Evolutionary conservation across 116 monocot genomes (phyloP).

Genomic region (Phalaenopsis hybrid): DNA sequence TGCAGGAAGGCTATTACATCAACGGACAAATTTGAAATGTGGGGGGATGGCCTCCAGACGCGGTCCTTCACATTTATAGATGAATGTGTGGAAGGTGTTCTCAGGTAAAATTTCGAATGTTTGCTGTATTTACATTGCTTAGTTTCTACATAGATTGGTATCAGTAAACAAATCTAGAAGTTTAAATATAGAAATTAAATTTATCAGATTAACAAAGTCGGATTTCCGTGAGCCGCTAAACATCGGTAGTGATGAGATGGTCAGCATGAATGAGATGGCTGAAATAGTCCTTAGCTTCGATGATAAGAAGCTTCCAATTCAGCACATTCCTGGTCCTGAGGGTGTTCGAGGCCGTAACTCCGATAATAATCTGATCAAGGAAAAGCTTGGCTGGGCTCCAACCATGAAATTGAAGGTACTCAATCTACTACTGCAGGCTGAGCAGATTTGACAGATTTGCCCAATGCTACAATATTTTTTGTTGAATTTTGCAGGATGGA

Average conservation of each 20-base stretch:
- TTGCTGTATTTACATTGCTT: neutral
- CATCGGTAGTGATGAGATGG: constrained; percentile 99
- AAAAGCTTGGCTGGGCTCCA: constrained; percentile 96
- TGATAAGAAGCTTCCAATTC: constrained; percentile 79
- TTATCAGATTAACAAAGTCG: constrained; percentile 83
- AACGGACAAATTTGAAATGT: constrained; percentile 50
- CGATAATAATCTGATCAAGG: constrained; percentile 88
- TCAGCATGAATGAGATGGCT: constrained; percentile 99
- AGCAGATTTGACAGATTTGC: neutral
- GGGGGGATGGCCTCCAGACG: constrained; percentile 67
- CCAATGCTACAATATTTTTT: neutral
- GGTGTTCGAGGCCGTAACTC: constrained; percentile 98
- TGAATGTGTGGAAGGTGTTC: constrained; percentile 59
- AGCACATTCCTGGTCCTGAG: constrained; percentile 98
- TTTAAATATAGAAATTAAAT: neutral
- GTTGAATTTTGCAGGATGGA: constrained; percentile 58
- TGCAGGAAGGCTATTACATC: constrained; percentile 50
- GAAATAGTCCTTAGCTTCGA: constrained; percentile 90
- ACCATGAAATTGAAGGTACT: constrained; percentile 90
- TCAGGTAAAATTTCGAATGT: constrained; percentile 23
- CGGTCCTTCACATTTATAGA: constrained; percentile 61
- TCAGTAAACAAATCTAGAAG: neutral
- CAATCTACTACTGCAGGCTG: neutral
- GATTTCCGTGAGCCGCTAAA: constrained; percentile 95
- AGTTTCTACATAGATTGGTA: neutral